These are phyloP conservation scores for Trypanosoma caninum DNA, from an alignment of 208 protist species.

Conservation along the genomic window DNA sequence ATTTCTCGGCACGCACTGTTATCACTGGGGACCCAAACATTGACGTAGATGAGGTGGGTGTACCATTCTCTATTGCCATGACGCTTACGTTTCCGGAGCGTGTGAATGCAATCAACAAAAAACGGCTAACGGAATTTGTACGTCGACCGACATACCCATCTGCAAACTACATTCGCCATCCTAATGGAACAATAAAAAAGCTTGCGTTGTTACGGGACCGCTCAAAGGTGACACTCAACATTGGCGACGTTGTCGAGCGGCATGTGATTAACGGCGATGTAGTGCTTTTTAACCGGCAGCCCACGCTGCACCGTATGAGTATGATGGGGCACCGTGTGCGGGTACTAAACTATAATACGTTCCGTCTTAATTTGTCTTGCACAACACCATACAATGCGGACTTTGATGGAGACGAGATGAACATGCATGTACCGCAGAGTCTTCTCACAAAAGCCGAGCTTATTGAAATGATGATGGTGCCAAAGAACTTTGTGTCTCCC, in stretches of 20 bases:
- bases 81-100: slow-evolving; percentile 99
- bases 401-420: slow-evolving; percentile 99
- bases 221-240: slow-evolving; percentile 85
- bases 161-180: slow-evolving; percentile 93
- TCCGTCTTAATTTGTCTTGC: slow-evolving; percentile 98
- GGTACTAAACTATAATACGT: slow-evolving; percentile 98
- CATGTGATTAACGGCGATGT: slow-evolving; percentile 98
- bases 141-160: slow-evolving; percentile 93
- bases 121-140: slow-evolving; percentile 94
- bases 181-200: slow-evolving; percentile 90
- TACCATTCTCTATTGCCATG: slow-evolving; percentile 97
- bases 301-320: slow-evolving; percentile 99
- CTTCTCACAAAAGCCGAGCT: slow-evolving; percentile 96
- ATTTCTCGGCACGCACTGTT: slow-evolving; percentile 99
- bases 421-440: slow-evolving; percentile 99
- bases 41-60: slow-evolving; percentile 97
- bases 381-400: slow-evolving; percentile 99
- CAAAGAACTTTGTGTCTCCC: slow-evolving; percentile 99
- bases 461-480: slow-evolving; percentile 98
- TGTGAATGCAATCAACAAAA: slow-evolving; percentile 98
- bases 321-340: slow-evolving; percentile 99
- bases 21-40: slow-evolving; percentile 99
- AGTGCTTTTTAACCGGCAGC: slow-evolving; percentile 99
- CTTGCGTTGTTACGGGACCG: slow-evolving; percentile 80
- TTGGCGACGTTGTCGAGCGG: slow-evolving; percentile 96